A percentile compares a stretch with the other conserved stretches of the same genome.
Conservation (phyloP, 1,284 basidiomycete genomes). For the Paramarasmius palmivorus region DNA sequence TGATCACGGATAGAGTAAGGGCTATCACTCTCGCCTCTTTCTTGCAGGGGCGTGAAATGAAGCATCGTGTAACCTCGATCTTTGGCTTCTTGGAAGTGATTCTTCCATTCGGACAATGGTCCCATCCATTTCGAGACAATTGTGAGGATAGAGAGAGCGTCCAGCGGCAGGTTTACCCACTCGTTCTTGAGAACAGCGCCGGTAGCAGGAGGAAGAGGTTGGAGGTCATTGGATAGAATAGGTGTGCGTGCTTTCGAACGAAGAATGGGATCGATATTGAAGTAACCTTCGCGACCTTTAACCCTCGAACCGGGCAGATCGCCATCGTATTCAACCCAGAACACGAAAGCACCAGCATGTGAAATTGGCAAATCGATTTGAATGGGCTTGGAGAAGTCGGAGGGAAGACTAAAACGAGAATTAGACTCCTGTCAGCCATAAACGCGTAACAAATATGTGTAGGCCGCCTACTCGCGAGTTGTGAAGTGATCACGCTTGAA, state of each 20-base stretch:
- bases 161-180: slow-evolving; percentile 71
- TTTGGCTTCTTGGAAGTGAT: slow-evolving; percentile 79
- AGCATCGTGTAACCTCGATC: slow-evolving; percentile 94
- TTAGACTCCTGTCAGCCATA: too few relatives aligned
- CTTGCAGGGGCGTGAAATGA: slow-evolving; percentile 92
- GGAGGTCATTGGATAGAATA: slow-evolving; percentile 63
- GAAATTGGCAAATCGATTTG: slow-evolving; percentile 93
- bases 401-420: slow-evolving; percentile 60
- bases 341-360: slow-evolving; percentile 91
- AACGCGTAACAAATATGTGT: slow-evolving; percentile 18
- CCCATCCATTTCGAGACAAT: slow-evolving; percentile 98
- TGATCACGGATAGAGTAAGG: slow-evolving; percentile 93
- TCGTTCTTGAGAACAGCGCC: slow-evolving; percentile 50
- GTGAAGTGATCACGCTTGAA: slow-evolving; percentile 81
- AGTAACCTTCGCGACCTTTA: slow-evolving; percentile 86
- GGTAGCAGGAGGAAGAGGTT: slow-evolving; percentile 48
- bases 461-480: slow-evolving; percentile 67
- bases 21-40: slow-evolving; percentile 83
- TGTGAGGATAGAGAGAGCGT: slow-evolving; percentile 85
- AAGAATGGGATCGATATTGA: slow-evolving; percentile 92
- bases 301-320: slow-evolving; percentile 56
- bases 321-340: slow-evolving; percentile 89
- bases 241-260: slow-evolving; percentile 68
- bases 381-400: slow-evolving; percentile 84
- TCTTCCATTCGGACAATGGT: slow-evolving; percentile 71